A percentile compares a stretch with the other conserved stretches of the same genome.
These are phyloP conservation scores for Calonectria pseudoreteaudii DNA, from an alignment of 2,329 filamentous ascomycete species.

Conservation along the genomic window DNA sequence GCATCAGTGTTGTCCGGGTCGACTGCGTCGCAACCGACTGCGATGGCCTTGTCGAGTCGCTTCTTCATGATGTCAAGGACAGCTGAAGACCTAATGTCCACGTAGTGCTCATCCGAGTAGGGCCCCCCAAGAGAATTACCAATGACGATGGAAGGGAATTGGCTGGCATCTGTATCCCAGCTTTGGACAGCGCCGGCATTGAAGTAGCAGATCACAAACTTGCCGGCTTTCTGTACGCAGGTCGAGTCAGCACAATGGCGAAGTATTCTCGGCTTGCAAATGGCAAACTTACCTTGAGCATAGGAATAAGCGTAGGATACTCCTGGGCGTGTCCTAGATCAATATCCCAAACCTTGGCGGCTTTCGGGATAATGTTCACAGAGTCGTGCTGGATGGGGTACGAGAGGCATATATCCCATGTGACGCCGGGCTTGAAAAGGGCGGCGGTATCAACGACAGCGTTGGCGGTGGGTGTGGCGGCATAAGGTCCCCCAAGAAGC, in stretches of 20 bases:
- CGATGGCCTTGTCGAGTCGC: conserved; percentile 43
- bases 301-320: conserved; percentile 42
- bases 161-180: conserved; percentile 43
- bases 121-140: conserved; percentile 41
- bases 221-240: conserved; percentile 36
- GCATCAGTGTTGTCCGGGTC: conserved; percentile 51
- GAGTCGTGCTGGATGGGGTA: conserved; percentile 45
- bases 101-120: conserved; percentile 45
- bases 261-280: background rate
- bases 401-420: conserved; percentile 47
- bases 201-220: conserved; percentile 50
- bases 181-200: conserved; percentile 47
- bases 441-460: background rate
- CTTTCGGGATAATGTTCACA: conserved; percentile 38
- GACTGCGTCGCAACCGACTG: conserved; percentile 48
- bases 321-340: conserved; percentile 44
- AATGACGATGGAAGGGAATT: conserved; percentile 40
- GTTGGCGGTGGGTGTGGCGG: background rate
- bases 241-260: background rate
- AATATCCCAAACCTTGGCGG: conserved; percentile 47
- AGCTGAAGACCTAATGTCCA: conserved; percentile 41
- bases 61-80: conserved; percentile 47
- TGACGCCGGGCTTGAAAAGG: conserved; percentile 43
- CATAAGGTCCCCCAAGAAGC: background rate
- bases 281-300: conserved; percentile 40